These are phyloP conservation scores for Trichoderma atroviride DNA, from an alignment of 2,329 filamentous ascomycete genomes.

Conservation along the genomic window DNA sequence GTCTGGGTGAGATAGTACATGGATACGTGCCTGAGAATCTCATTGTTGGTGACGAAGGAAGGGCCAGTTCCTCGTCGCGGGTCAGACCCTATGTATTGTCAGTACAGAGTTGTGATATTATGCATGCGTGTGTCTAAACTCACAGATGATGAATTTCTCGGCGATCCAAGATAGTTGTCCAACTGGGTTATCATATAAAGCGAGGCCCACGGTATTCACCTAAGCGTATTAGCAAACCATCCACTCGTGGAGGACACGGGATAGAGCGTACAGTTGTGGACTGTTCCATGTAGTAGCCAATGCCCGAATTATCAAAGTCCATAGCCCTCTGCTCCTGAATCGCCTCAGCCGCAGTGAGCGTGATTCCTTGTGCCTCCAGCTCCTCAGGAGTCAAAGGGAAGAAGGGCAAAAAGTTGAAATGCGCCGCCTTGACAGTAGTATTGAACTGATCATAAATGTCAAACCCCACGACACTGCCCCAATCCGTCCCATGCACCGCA, in stretches of 20 bases:
- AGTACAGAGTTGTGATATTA: background rate
- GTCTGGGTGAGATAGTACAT: constrained; percentile 34
- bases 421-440: constrained; percentile 24
- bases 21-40: constrained; percentile 32
- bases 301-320: constrained; percentile 17
- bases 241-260: no score
- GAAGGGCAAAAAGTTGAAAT: constrained; percentile 30
- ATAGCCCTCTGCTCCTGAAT: constrained; percentile 17
- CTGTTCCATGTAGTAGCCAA: constrained; percentile 28
- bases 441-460: constrained; percentile 29
- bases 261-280: background rate
- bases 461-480: constrained; percentile 28
- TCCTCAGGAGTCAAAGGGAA: constrained; percentile 23
- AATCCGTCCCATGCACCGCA: constrained; percentile 31
- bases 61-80: constrained; percentile 15
- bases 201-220: constrained; percentile 48
- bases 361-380: constrained; percentile 21
- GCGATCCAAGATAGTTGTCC: constrained; percentile 49
- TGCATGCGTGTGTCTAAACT: background rate
- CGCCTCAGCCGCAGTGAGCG: constrained; percentile 18
- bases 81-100: background rate
- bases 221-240: background rate
- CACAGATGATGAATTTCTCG: constrained; percentile 40
- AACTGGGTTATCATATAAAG: constrained; percentile 47
- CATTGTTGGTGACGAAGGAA: constrained; percentile 28